A percentile compares a stretch with the other conserved stretches of the same genome.
Conservation (phyloP, 2,329 filamentous ascomycete genomes). For the Fusarium sp. region DNA sequence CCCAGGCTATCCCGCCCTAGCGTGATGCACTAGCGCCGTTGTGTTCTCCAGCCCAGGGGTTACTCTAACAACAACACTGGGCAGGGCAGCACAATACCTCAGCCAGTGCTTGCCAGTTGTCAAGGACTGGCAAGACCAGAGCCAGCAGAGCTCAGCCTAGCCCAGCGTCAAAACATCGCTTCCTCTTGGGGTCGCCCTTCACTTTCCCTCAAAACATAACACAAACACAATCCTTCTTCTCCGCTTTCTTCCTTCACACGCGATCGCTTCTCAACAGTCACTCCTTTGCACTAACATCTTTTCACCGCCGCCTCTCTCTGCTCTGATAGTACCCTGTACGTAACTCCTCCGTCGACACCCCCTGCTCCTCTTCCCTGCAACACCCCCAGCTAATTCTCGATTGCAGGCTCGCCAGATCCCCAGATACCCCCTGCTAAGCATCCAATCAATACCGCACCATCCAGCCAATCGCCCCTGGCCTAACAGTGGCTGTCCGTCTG, state of each 20-base stretch:
- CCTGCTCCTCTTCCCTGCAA: constrained; percentile 7
- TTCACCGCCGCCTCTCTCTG: constrained; percentile 12
- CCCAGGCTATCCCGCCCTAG: constrained; percentile 20
- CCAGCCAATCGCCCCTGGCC: constrained; percentile 38
- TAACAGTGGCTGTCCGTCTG: constrained; percentile 39
- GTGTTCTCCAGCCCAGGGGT: constrained; percentile 23
- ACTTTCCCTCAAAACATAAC: constrained; percentile 26
- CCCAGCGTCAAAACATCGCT: constrained; percentile 43
- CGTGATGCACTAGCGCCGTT: constrained; percentile 28
- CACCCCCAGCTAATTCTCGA: constrained; percentile 30
- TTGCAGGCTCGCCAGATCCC: constrained; percentile 39
- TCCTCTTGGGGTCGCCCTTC: constrained; percentile 33
- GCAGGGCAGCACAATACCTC: not conserved
- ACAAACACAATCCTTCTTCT: not conserved
- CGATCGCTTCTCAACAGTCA: constrained; percentile 1
- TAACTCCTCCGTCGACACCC: constrained; percentile 10
- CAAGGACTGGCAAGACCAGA: not conserved
- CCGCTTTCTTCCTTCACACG: constrained; percentile 6
- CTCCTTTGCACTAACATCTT: constrained; percentile 11
- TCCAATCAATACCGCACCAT: constrained; percentile 41
- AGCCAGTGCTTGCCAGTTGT: constrained; percentile 31
- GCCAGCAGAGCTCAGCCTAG: not conserved
- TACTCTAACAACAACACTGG: constrained; percentile 21
- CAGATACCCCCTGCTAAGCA: constrained; percentile 36
- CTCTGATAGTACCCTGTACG: constrained; percentile 6